Conservation (phyloP, 1,284 basidiomycete genomes). For the Ustilago shanxiensis region DNA sequence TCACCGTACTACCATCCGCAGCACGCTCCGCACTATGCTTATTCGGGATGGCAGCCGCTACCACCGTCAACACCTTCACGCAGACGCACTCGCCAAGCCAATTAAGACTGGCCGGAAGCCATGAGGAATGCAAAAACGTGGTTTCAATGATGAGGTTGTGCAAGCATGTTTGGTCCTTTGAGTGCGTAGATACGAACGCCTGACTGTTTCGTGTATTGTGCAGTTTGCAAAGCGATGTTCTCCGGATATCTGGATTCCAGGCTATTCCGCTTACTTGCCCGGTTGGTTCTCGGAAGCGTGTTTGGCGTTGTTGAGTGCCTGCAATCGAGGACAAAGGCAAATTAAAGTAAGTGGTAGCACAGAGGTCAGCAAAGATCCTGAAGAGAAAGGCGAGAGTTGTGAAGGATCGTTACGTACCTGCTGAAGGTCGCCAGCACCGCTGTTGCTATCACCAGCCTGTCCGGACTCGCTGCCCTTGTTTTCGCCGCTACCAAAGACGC, state of each 20-base stretch:
- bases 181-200: neutral
- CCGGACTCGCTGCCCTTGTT: conserved; percentile 41
- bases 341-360: neutral
- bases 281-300: conserved; percentile 32
- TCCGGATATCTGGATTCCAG: neutral
- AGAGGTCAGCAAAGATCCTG: neutral
- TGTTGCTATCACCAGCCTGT: conserved; percentile 28
- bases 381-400: neutral
- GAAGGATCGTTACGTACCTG: conserved; percentile 11
- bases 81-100: conserved; percentile 17
- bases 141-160: neutral
- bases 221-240: conserved; percentile 4
- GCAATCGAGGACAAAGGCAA: neutral
- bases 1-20: conserved; percentile 22
- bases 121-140: neutral
- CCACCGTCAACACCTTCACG: conserved; percentile 35
- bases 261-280: conserved; percentile 25
- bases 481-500: conserved; percentile 37
- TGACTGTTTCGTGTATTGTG: conserved; percentile 5
- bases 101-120: neutral
- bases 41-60: conserved; percentile 35
- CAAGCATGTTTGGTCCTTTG: neutral
- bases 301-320: conserved; percentile 51
- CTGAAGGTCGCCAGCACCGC: conserved; percentile 23
- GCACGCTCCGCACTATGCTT: conserved; percentile 21